Evolutionary conservation across 2,329 filamentous ascomycete genomes (phyloP).

Genomic region (Colletotrichum siamense): DNA sequence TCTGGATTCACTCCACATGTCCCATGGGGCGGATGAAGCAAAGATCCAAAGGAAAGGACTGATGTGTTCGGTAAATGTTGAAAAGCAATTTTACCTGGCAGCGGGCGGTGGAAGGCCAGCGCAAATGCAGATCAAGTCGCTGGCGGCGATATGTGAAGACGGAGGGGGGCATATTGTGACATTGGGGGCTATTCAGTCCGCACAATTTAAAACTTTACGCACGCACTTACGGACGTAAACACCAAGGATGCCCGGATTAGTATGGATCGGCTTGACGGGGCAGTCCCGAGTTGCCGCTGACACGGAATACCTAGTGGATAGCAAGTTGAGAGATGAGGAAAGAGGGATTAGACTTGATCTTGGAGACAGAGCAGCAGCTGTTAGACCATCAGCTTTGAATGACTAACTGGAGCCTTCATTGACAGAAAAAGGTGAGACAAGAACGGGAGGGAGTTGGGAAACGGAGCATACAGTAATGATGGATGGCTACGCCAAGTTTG

Average conservation of each 20-base stretch:
- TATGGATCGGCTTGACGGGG: slow-evolving; percentile 5
- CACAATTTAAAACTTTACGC: not conserved
- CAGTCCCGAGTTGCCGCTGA: not conserved
- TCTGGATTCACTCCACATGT: not conserved
- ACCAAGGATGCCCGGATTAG: not conserved
- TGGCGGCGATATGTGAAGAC: not conserved
- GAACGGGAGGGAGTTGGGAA: not conserved
- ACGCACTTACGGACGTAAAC: slow-evolving; percentile 11
- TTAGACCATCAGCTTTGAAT: not conserved
- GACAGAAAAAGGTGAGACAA: not conserved
- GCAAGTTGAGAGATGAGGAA: slow-evolving; percentile 2
- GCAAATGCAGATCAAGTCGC: not conserved
- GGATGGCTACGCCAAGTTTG: not conserved
- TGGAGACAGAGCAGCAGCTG: not conserved
- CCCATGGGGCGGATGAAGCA: not conserved
- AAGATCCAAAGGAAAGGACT: not conserved
- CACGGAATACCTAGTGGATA: not conserved
- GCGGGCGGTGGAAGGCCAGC: not conserved
- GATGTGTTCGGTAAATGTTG: not conserved
- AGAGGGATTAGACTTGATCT: slow-evolving; percentile 1
- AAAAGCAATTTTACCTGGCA: not conserved
- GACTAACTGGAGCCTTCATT: not conserved
- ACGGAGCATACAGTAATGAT: not conserved
- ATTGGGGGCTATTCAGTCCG: slow-evolving; percentile 2
- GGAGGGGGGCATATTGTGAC: not conserved